Evolutionary conservation across 139 green algal genomes (phyloP), one percentile per base, ranked within the genome.

Genomic region (Coelastrella sp.): DNA sequence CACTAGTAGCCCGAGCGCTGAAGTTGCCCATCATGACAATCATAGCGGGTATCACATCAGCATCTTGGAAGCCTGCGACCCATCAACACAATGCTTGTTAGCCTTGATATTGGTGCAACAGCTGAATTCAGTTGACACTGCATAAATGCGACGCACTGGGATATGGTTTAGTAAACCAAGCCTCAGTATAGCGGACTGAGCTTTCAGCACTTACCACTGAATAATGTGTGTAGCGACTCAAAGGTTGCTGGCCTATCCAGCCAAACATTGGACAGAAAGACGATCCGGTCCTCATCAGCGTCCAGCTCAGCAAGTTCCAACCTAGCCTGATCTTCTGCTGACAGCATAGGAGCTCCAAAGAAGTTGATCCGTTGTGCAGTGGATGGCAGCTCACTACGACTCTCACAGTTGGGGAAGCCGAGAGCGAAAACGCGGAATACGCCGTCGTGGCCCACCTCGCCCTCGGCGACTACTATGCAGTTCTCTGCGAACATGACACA

Each of bases 1-100:
- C 56, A 6, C 76, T 20, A 3, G 64, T 56, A 17, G 76, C 77
- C 19, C 61, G 47, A 22, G 95, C 97, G 66, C 95, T 95, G 92
- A 99, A 99, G 92, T 97, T 96, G 59, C 97, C 97, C 92, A 98
- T 97, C 17, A 99, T 91, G 20, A 98, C 94, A 86, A 99, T 97
- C 73, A 97, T 87, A 0, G 90, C 85, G 0, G 97, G 97, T 57
- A 96, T 77, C 56, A 75, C 58, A 56, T 94, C 93, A 80, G 96
- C 74, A 32, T 92, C 91, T 64, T 97, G 92, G 85, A 96, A 99
- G 3, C 95, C 96, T 96, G 92, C 59, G 3, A 80, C 17, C 5
- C 71, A n/a, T n/a, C n/a, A n/a, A n/a, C n/a, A n/a, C n/a, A n/a
- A n/a, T n/a, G n/a, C n/a, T n/a, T n/a, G n/a, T n/a, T n/a, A n/a